Conservation (phyloP, 495 filamentous ascomycete species). For the Penicillium atrosanguineum region DNA sequence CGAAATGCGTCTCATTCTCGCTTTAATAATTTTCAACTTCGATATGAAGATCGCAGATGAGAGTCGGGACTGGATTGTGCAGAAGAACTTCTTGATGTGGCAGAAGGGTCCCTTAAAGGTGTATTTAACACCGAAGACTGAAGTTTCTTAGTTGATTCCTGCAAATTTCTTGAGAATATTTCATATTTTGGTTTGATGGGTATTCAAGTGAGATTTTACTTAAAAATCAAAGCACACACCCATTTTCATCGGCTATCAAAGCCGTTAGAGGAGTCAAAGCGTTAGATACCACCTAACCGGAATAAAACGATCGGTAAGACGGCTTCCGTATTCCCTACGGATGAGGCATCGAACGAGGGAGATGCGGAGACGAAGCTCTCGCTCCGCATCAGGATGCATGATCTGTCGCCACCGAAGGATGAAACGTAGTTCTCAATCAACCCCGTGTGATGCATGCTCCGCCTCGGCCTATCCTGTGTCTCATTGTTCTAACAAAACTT, state of each 20-base stretch:
- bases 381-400: constrained; percentile 24
- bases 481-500: constrained; percentile 37
- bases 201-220: no score
- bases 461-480: constrained; percentile 34
- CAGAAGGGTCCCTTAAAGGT: constrained; percentile 31
- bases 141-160: no score
- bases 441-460: constrained; percentile 32
- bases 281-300: no score
- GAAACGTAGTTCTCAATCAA: constrained; percentile 28
- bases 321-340: no score
- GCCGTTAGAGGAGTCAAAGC: no score
- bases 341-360: no score
- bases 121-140: constrained; percentile 12
- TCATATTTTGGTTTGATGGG: no score
- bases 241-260: no score
- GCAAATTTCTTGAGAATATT: no score
- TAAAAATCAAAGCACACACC: no score
- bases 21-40: constrained; percentile 40
- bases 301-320: no score
- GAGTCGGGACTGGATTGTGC: constrained; percentile 33
- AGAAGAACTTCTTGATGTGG: constrained; percentile 33
- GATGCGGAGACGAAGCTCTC: not conserved
- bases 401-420: constrained; percentile 37
- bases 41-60: constrained; percentile 35
- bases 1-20: constrained; percentile 40